Base-by-base conservation (phyloP, 495 filamentous ascomycete species). In the Penicillium steckii region DNA sequence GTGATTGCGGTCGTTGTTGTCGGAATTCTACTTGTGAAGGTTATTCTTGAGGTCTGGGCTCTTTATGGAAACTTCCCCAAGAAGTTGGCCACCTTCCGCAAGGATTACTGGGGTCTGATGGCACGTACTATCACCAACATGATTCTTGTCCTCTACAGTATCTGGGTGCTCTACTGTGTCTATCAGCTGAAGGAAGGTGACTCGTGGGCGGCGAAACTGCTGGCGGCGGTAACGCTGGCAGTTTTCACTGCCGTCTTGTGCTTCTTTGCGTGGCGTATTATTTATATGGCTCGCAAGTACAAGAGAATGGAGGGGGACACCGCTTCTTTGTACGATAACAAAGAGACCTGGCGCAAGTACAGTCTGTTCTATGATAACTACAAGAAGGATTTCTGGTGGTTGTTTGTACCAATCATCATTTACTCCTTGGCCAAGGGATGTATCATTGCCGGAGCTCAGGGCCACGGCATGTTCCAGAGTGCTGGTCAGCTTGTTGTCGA, bases 281-380 rank as follows among this genome's bases (percentile, higher is more conserved):
- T 85, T 72, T 74, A 75, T 53, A 80, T 88, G 30, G 94, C 93
- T 12, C 81, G 81, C 56, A 78, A 78, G 54, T 88, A 86, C 55
- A 93, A 89, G 70, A 81, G 80, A 57, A 50, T 71, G 17, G 85
- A 95, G 62, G 91, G 92, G 51, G 89, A 96, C 46, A 71, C 83
- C 5, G 74, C 77, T 12, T 79, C 74, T 1, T 74, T 98, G 8
- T 98, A 88, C 67, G 90, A 96, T 43, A 82, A 97, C 65, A 94
- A 91, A 75, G 83, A 87, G 48, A 88, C 86, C 43, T 96, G 95
- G 93, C 78, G 88, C 59, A 95, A 91, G 70, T 98, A 98, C 77
- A 95, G 88, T 61, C 75, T 97, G 27, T 98, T 98, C 77, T 98
- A 98, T 71, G 94, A 98, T 59, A 87, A 85, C 57, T 97, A 94